Percentiles rank a stretch among this genome's conserved stretches.
Evolutionary conservation across 768 basidiomycete genomes (phyloP).

Genomic region (Leccinum disarticulatum): DNA sequence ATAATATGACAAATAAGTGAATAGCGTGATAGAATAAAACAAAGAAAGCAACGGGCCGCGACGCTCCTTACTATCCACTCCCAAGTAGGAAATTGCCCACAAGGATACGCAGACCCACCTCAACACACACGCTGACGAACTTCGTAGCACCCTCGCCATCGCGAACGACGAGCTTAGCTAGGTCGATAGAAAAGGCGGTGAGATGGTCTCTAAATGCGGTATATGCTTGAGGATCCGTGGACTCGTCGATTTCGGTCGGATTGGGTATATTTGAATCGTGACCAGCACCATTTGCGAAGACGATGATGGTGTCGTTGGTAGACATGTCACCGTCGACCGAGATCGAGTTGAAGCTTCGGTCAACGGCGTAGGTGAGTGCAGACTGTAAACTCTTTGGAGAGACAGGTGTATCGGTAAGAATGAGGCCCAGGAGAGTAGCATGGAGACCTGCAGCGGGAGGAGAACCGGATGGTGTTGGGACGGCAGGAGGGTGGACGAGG

Average conservation of each 20-base stretch:
- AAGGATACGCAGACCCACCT: conserved; percentile 48
- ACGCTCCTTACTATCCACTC: neutral
- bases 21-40: neutral
- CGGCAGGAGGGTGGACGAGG: conserved; percentile 19
- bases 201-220: conserved; percentile 76
- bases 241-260: too few species aligned
- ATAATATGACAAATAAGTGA: neutral
- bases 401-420: conserved; percentile 89
- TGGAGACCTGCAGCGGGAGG: conserved; percentile 54
- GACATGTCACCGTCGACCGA: conserved; percentile 98
- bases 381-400: conserved; percentile 76
- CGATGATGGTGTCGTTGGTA: conserved; percentile 92
- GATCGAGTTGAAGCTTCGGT: conserved; percentile 94
- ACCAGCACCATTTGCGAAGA: conserved; percentile 89
- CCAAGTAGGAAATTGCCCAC: conserved; percentile 5
- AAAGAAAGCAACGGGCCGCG: neutral
- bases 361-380: conserved; percentile 89
- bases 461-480: conserved; percentile 9
- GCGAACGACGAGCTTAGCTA: conserved; percentile 93
- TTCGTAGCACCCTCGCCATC: conserved; percentile 99
- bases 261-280: conserved; percentile 36
- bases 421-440: conserved; percentile 92
- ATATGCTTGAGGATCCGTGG: conserved; percentile 59
- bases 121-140: conserved; percentile 90
- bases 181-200: conserved; percentile 82